A percentile compares a stretch with the other conserved stretches of the same genome.
These are phyloP conservation scores for Phtheirospermum japonicum DNA, from an alignment of 257 asterid species.

Conservation along the genomic window DNA sequence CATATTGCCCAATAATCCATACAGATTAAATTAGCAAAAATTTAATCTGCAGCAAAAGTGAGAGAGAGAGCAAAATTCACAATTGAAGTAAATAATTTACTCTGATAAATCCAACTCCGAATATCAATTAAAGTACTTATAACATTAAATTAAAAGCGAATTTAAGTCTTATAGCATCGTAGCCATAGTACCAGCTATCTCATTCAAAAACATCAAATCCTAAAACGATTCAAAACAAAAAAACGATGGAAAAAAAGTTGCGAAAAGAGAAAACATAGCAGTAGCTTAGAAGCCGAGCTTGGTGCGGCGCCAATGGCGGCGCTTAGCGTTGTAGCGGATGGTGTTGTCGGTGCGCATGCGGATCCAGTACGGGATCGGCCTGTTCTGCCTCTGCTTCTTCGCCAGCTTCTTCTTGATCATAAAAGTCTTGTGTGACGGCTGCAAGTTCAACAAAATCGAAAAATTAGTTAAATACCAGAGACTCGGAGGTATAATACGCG, in stretches of 20 bases:
- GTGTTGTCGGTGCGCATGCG: slow-evolving; percentile 57
- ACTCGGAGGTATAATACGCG: not conserved
- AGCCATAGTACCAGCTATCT: not conserved
- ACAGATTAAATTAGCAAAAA: too few relatives aligned
- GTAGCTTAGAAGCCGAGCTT: slow-evolving; percentile 51
- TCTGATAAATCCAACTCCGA: too few relatives aligned
- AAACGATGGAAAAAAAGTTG: not conserved
- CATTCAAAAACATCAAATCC: slow-evolving; percentile 26
- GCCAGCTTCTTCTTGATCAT: slow-evolving; percentile 58
- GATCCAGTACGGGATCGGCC: slow-evolving; percentile 61
- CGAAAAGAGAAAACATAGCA: not conserved
- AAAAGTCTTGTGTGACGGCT: slow-evolving; percentile 56
- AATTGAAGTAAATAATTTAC: too few relatives aligned
- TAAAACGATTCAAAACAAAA: slow-evolving; percentile 2
- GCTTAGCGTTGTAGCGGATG: slow-evolving; percentile 59
- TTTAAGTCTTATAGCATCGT: slow-evolving; percentile 15
- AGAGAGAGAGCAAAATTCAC: too few relatives aligned
- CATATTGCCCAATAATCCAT: too few relatives aligned
- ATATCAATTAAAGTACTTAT: not conserved
- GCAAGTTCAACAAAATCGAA: slow-evolving; percentile 11
- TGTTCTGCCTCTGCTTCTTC: slow-evolving; percentile 58
- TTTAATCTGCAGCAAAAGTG: too few relatives aligned
- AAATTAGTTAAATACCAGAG: not conserved
- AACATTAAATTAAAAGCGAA: slow-evolving; percentile 19
- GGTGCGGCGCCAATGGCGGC: slow-evolving; percentile 66